These are phyloP conservation scores for Macadamia tetraphylla DNA, from an alignment of 164 flowering plant genomes.

Conservation along the genomic window DNA sequence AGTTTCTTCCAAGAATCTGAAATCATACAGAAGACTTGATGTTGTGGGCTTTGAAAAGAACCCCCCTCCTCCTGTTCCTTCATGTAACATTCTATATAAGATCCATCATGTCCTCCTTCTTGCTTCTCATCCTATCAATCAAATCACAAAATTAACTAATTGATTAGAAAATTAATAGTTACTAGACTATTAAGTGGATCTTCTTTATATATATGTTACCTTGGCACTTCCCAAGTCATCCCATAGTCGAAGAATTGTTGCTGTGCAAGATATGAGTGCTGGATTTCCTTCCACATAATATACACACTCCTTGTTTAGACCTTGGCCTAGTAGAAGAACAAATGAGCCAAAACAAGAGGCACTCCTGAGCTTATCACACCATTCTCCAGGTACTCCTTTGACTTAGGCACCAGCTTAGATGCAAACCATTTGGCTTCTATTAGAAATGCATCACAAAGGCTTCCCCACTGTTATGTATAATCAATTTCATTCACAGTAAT, in stretches of 20 bases:
- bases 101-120: constrained; percentile 44
- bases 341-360: constrained; percentile 33
- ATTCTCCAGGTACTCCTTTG: constrained; percentile 34
- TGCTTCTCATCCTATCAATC: constrained; percentile 21
- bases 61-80: constrained; percentile 23
- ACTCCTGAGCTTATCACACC: constrained; percentile 39
- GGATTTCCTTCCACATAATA: constrained; percentile 18
- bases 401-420: constrained; percentile 24
- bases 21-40: constrained; percentile 23
- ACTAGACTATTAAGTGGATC: too few relatives aligned
- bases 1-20: constrained; percentile 39
- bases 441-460: constrained; percentile 45
- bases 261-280: constrained; percentile 23
- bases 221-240: constrained; percentile 60
- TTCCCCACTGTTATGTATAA: constrained; percentile 35
- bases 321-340: constrained; percentile 45
- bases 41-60: constrained; percentile 14
- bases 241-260: constrained; percentile 52
- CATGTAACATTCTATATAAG: constrained; percentile 33
- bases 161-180: too few relatives aligned
- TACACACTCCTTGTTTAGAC: constrained; percentile 15
- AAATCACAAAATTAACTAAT: neutral
- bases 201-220: constrained; percentile 19
- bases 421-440: constrained; percentile 54
- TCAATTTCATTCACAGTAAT: neutral